These are phyloP conservation scores for Naganishia cerealis DNA, from an alignment of 1,284 basidiomycete species.

Conservation along the genomic window DNA sequence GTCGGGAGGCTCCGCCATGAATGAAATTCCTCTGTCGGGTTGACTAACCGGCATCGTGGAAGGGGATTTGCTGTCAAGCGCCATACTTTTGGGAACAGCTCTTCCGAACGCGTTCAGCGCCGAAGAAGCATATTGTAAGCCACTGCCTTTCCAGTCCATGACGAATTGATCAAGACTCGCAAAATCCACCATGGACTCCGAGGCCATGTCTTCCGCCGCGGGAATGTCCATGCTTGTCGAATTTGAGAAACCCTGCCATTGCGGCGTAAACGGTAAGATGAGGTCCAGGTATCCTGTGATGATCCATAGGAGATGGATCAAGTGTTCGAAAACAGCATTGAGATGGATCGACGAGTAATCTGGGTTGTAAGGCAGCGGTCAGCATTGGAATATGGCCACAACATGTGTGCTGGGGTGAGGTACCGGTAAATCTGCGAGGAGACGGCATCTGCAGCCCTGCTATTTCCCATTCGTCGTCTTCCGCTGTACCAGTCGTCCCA, in stretches of 20 bases:
- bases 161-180: background rate
- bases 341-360: slow-evolving; percentile 23
- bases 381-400: background rate
- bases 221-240: background rate
- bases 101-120: background rate
- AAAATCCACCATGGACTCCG: background rate
- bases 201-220: background rate
- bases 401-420: background rate
- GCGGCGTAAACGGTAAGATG: slow-evolving; percentile 18
- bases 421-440: slow-evolving; percentile 15
- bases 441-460: slow-evolving; percentile 21
- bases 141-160: slow-evolving; percentile 4
- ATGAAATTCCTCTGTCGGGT: background rate
- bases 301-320: slow-evolving; percentile 18
- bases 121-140: slow-evolving; percentile 10
- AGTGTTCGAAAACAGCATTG: slow-evolving; percentile 25
- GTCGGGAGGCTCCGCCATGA: background rate
- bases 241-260: slow-evolving; percentile 14
- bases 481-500: background rate
- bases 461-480: slow-evolving; percentile 25
- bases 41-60: background rate
- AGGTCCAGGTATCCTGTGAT: slow-evolving; percentile 26
- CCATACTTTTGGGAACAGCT: background rate
- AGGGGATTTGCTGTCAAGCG: background rate
- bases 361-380: background rate